Conservation (phyloP, 805 yeast genomes). For the Wickerhamomyces alni region DNA sequence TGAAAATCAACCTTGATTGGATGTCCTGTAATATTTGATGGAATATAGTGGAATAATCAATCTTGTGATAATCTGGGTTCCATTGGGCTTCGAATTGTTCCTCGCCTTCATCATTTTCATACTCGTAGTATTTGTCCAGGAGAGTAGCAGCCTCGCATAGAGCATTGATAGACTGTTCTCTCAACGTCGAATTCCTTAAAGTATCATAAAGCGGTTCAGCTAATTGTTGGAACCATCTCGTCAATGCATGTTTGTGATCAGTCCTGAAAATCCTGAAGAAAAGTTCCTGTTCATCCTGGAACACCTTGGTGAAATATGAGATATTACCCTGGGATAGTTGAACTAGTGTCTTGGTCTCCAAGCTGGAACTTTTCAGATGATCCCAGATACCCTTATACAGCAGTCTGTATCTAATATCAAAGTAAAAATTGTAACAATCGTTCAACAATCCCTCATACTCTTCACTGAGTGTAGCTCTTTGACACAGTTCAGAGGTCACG, state of each 20-base stretch:
- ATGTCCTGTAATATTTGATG: constrained; percentile 69
- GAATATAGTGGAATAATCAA: constrained; percentile 54
- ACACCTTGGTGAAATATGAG: constrained; percentile 50
- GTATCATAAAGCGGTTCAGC: constrained; percentile 76
- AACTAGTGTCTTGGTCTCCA: constrained; percentile 35
- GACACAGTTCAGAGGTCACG: constrained; percentile 30
- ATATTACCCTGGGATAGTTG: constrained; percentile 59
- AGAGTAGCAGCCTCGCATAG: constrained; percentile 74
- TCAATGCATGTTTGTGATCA: constrained; percentile 33
- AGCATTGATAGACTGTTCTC: constrained; percentile 60
- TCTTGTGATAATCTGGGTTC: constrained; percentile 4
- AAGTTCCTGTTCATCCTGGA: constrained; percentile 54
- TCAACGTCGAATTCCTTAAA: constrained; percentile 57
- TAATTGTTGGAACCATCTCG: constrained; percentile 54
- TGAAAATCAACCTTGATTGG: constrained; percentile 74
- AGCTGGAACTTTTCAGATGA: constrained; percentile 27
- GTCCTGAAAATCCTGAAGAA: constrained; percentile 49
- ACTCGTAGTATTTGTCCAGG: constrained; percentile 60
- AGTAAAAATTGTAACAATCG: constrained; percentile 63
- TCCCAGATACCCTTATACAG: constrained; percentile 36
- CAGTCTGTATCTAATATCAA: constrained; percentile 47
- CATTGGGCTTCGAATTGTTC: constrained; percentile 13
- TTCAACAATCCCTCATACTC: constrained; percentile 63
- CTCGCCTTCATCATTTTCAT: constrained; percentile 51
- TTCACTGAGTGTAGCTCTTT: constrained; percentile 31